These are phyloP conservation scores for Nyssa sinensis DNA, from an alignment of 148 eudicot species.

Conservation along the genomic window DNA sequence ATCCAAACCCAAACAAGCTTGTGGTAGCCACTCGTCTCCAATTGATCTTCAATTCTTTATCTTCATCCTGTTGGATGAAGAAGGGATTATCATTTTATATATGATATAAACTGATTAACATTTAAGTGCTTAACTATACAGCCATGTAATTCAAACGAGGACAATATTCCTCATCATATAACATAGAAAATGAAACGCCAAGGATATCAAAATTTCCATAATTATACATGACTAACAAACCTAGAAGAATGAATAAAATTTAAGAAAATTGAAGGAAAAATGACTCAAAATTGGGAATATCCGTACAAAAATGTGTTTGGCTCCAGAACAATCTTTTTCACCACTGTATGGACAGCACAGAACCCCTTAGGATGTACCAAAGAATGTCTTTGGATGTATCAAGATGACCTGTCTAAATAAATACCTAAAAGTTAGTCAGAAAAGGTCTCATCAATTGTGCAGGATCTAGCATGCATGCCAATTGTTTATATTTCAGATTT, in stretches of 20 bases:
- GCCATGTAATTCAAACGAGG: neutral
- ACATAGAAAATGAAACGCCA: neutral
- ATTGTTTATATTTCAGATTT: neutral
- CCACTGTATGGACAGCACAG: neutral
- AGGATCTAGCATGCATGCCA: neutral
- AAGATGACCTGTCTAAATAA: neutral
- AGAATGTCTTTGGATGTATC: neutral
- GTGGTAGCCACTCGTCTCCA: constrained; percentile 95
- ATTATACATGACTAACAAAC: neutral
- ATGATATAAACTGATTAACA: neutral
- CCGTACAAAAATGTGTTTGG: neutral
- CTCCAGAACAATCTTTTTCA: neutral
- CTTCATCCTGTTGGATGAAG: constrained; percentile 48
- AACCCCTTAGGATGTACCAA: neutral
- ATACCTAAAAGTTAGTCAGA: neutral
- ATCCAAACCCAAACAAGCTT: constrained; percentile 88
- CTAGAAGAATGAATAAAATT: neutral
- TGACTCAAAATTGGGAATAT: neutral
- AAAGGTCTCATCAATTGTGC: neutral
- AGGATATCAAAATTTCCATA: neutral
- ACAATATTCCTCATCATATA: neutral
- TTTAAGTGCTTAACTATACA: neutral
- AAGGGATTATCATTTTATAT: constrained; percentile 1
- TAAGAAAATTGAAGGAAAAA: neutral
- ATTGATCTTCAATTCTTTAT: constrained; percentile 55